Conservation (phyloP, 2,329 filamentous ascomycete genomes). For the Cladosporium phlei region DNA sequence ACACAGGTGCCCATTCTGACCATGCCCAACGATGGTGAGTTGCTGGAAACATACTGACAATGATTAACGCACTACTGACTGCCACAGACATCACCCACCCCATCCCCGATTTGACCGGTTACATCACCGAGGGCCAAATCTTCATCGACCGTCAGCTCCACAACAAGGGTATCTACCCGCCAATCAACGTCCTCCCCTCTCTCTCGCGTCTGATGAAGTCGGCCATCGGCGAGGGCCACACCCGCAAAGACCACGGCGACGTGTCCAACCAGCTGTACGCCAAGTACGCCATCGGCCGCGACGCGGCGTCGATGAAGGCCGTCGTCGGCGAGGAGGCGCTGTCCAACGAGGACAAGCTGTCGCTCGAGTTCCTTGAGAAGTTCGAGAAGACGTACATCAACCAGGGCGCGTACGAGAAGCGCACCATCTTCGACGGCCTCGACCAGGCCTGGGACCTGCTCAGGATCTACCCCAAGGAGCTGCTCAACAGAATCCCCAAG, state of each 20-base stretch:
- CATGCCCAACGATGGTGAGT: conserved; percentile 91
- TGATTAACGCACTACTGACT: not conserved
- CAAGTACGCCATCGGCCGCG: conserved; percentile 98
- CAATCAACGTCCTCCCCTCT: conserved; percentile 96
- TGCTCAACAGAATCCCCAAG: conserved; percentile 75
- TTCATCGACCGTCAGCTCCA: conserved; percentile 89
- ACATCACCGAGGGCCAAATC: conserved; percentile 98
- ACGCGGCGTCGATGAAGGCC: conserved; percentile 97
- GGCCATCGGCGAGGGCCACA: conserved; percentile 95
- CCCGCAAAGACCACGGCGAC: conserved; percentile 92
- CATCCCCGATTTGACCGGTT: conserved; percentile 96
- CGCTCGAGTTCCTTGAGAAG: conserved; percentile 96
- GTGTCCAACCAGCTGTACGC: conserved; percentile 99
- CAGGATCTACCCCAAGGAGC: conserved; percentile 94
- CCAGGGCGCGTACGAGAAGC: conserved; percentile 87
- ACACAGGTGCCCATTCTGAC: conserved; percentile 98
- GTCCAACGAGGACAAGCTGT: conserved; percentile 93
- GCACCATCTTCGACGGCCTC: conserved; percentile 86
- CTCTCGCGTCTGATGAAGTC: conserved; percentile 99
- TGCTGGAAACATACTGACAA: not conserved
- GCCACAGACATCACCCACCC: conserved; percentile 85
- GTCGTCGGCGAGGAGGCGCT: conserved; percentile 97
- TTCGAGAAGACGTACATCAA: conserved; percentile 94
- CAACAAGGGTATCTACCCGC: conserved; percentile 97
- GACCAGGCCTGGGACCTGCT: conserved; percentile 95